Conservation (phyloP, 768 basidiomycete species). For the Suillus weaverae region DNA sequence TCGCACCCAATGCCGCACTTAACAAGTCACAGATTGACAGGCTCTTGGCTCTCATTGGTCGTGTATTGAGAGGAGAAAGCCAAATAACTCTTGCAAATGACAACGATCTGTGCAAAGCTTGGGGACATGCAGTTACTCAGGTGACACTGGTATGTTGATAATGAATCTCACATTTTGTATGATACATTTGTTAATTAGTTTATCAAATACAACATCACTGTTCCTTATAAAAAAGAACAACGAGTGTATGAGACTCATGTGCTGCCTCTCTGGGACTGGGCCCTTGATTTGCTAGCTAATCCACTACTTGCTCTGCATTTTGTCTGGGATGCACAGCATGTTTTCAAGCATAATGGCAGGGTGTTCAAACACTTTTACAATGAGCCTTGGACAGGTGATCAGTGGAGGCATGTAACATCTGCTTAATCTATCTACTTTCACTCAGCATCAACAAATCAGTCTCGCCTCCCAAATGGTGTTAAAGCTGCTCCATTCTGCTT, state of each 20-base stretch:
- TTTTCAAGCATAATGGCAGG: conserved; percentile 27
- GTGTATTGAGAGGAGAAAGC: conserved; percentile 15
- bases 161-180: conserved; percentile 5
- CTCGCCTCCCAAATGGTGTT: background rate
- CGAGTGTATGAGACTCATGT: conserved; percentile 1
- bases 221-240: conserved; percentile 8
- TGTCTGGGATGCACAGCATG: conserved; percentile 32
- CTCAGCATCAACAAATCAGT: too few species aligned
- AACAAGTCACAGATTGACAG: conserved; percentile 7
- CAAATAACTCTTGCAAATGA: conserved; percentile 15
- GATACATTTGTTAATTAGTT: conserved; percentile 4
- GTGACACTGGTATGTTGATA: conserved; percentile 8
- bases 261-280: conserved; percentile 10
- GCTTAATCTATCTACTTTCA: too few species aligned
- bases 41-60: conserved; percentile 10
- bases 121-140: background rate
- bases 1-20: conserved; percentile 12
- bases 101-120: background rate
- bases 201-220: background rate
- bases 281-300: conserved; percentile 2
- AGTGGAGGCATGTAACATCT: conserved; percentile 36
- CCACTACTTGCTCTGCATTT: conserved; percentile 14
- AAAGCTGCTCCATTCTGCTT: conserved; percentile 10
- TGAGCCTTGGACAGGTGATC: conserved; percentile 39
- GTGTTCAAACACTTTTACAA: conserved; percentile 28